Base-by-base conservation (phyloP, 2,329 filamentous ascomycete genomes). In the Penicillium frequentans region DNA sequence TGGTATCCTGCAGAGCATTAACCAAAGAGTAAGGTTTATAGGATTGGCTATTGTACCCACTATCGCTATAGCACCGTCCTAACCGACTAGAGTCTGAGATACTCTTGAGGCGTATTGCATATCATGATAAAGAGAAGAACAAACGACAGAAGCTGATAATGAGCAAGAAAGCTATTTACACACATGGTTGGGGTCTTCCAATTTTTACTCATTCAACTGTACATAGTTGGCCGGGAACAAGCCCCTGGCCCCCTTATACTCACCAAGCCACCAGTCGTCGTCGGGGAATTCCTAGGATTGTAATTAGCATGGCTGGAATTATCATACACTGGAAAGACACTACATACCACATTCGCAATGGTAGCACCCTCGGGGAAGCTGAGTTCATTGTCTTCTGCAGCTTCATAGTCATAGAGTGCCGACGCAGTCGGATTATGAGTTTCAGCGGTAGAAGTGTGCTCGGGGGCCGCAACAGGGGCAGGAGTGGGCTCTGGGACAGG, bases 221-320 rank as follows among this genome's bases (percentile, higher is more conserved):
- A 81, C 79, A 59, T 81, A 81, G 63, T 80, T 80, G n/a, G 78
- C 76, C 10, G 79, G 79, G 85, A 99, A 99, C 46, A 99, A 82
- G 60, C 95, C 95, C 29, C 84, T 84, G 56, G 88, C 84, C 50
- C 92, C 92, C 26, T 87, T 82, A 75, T 89, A 96, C 68, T 90
- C 86, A 57, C 95, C 95, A 68, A 93, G 90, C 95, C 95, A 99
- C 95, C 95, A 99, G 72, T 99, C 95, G 64, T 98, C 93, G 68
- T 98, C 95, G 2, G 95, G 95, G 76, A 98, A 98, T 79, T 97
- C 91, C 87, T 90, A 66, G 21, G 29, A 47, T 44, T 13, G 55
- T 24, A 44, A 44, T 71, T 66, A 78, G 73, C 47, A 57, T 7
- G 9, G 45, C 24, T 42, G 33, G 45, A 50, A 9, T 31, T 27